Conservation (phyloP, 139 green algal genomes). For the Coelastrella sp. region DNA sequence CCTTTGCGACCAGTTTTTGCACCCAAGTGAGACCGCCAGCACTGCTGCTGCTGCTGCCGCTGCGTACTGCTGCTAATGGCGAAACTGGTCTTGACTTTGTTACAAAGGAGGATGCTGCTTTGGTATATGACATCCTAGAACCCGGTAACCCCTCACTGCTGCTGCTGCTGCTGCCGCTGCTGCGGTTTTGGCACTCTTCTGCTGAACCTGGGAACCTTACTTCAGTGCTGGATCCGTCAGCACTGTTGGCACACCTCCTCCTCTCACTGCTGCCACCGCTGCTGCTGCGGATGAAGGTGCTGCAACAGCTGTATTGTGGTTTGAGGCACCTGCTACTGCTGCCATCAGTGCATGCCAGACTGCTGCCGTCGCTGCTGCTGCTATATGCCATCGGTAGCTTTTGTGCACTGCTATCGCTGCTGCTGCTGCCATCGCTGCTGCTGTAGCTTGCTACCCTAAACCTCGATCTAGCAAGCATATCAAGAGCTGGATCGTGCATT, state of each 20-base stretch:
- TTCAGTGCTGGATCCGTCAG: background rate
- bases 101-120: background rate
- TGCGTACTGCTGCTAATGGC: background rate
- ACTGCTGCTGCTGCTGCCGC: background rate
- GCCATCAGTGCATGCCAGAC: background rate
- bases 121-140: background rate
- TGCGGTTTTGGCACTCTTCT: background rate
- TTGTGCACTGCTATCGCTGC: background rate
- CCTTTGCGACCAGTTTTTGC: background rate
- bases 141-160: background rate
- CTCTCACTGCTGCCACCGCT: background rate
- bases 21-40: background rate
- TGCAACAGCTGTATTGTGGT: background rate
- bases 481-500: background rate
- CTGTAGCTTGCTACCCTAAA: background rate
- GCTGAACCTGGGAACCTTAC: background rate
- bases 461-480: background rate
- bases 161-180: background rate
- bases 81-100: background rate
- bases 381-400: background rate
- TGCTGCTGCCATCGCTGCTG: background rate
- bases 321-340: background rate
- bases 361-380: background rate
- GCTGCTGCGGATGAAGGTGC: background rate
- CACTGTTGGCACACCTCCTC: background rate